Evolutionary conservation across 441 rosid genomes (phyloP).

Genomic region (Erodium chrysanthum): DNA sequence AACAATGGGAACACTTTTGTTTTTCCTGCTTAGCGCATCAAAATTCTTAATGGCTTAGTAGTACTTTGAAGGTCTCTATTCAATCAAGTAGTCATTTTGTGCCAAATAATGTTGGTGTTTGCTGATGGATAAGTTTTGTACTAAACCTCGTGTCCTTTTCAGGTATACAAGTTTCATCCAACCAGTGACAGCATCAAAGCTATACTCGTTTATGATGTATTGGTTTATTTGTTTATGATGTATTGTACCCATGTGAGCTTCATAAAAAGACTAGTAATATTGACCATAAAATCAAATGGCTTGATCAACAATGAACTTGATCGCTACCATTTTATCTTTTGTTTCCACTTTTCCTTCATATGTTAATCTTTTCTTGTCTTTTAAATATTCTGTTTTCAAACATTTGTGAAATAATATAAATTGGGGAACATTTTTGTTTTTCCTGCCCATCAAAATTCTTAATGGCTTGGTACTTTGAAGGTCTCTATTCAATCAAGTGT

Average conservation of each 20-base stretch:
- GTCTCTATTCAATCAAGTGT: neutral
- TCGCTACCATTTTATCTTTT: no score
- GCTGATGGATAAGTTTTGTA: neutral
- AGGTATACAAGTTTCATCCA: slow-evolving; percentile 98
- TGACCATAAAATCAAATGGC: no score
- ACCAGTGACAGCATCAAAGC: slow-evolving; percentile 82
- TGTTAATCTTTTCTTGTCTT: neutral
- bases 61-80: no score
- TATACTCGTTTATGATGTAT: no score
- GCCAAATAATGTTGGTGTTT: neutral
- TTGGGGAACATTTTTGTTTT: neutral
- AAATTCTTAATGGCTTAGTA: no score
- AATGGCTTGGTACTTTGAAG: neutral
- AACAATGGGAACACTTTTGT: no score
- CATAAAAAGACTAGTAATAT: no score
- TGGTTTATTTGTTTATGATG: no score
- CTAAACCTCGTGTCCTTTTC: slow-evolving; percentile 7
- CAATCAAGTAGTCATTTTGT: neutral
- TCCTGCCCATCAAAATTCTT: neutral
- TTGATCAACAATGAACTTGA: no score
- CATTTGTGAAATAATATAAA: neutral
- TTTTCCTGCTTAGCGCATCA: no score
- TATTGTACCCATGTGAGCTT: no score
- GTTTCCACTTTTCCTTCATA: neutral
- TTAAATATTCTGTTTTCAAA: neutral